Evolutionary conservation across 768 basidiomycete species (phyloP).

Genomic region (Cubamyces sp.): DNA sequence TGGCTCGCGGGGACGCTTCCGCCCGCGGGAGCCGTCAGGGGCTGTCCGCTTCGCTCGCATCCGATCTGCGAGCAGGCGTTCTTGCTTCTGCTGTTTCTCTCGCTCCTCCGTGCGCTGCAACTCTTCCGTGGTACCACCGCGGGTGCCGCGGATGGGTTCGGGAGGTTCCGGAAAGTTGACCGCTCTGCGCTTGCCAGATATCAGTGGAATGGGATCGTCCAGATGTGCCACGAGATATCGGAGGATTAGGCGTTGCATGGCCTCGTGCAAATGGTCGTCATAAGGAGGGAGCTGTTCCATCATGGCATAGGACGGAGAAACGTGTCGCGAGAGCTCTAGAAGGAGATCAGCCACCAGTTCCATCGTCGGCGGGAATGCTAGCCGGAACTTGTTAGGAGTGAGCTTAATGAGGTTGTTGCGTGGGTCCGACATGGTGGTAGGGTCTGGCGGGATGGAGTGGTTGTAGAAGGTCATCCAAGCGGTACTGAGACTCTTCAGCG

Average conservation of each 20-base stretch:
- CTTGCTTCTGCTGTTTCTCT: no score
- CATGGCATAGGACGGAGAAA: neutral
- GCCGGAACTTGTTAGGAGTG: neutral
- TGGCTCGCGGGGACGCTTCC: no score
- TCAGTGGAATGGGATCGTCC: neutral
- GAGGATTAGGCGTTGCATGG: constrained; percentile 8
- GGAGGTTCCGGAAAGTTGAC: no score
- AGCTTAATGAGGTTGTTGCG: neutral
- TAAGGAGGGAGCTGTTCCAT: neutral
- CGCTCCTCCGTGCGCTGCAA: no score
- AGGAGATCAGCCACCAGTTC: neutral
- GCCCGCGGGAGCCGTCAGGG: no score
- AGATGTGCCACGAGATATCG: constrained; percentile 7
- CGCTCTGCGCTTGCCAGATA: no score
- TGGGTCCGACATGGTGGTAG: neutral
- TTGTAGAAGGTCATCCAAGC: neutral
- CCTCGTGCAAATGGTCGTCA: constrained; percentile 13
- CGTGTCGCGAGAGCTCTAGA: neutral
- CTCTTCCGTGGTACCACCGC: no score
- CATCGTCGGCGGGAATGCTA: neutral
- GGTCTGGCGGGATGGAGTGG: neutral
- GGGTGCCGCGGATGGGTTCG: no score
- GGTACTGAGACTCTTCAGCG: neutral
- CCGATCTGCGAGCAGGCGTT: no score
- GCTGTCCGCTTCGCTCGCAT: no score